phyloP scores from a whole-genome alignment of 495 filamentous ascomycete genomes.

The Aspergillus sclerotiicarbonarius region DNA sequence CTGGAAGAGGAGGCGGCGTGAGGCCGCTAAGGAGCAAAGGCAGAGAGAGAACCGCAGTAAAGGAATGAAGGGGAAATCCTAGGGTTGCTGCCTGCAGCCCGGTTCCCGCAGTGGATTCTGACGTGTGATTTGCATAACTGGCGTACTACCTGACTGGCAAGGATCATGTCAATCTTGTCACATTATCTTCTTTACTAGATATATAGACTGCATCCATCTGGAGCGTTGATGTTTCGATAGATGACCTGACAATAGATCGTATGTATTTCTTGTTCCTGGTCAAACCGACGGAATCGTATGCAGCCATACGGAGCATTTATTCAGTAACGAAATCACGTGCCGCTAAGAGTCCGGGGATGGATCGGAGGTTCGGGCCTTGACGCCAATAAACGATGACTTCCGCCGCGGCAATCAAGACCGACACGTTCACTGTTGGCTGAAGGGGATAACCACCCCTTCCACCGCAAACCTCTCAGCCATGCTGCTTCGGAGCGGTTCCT shows the following conservation, averaged over 20 bases:
- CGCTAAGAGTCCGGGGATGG: constrained; percentile 10
- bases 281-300: no score
- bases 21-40: constrained; percentile 79
- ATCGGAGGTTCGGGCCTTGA: neutral
- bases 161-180: neutral
- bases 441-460: neutral
- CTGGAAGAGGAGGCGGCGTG: constrained; percentile 83
- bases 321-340: constrained; percentile 10
- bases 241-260: neutral
- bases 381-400: neutral
- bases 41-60: constrained; percentile 77
- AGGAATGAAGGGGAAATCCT: constrained; percentile 47
- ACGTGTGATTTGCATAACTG: neutral
- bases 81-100: neutral
- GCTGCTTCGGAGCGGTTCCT: constrained; percentile 8
- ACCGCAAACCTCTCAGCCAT: constrained; percentile 6
- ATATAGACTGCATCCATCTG: neutral
- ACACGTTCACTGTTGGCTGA: neutral
- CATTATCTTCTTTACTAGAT: neutral
- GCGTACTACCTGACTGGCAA: neutral
- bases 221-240: neutral
- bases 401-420: neutral
- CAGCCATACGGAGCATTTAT: neutral
- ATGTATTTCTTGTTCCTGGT: neutral
- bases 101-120: neutral